Evolutionary conservation across 495 filamentous ascomycete species (phyloP).

Genomic region (Penicillium arizonense): DNA sequence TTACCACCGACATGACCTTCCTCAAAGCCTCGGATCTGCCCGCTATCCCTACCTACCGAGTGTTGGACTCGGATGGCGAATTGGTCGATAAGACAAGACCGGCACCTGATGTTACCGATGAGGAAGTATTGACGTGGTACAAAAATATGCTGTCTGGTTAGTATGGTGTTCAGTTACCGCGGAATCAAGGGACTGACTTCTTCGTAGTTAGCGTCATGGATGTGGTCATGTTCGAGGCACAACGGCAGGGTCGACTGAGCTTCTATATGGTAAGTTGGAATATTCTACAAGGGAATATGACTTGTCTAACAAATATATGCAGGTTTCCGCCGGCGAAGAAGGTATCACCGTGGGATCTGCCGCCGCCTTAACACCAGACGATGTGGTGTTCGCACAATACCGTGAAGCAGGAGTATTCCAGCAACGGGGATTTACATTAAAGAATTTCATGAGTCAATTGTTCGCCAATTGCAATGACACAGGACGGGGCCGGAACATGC

Average conservation of each 20-base stretch:
- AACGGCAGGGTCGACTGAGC: slow-evolving; percentile 75
- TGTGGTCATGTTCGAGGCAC: slow-evolving; percentile 88
- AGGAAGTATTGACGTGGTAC: slow-evolving; percentile 65
- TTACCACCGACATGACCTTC: slow-evolving; percentile 77
- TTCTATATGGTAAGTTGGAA: slow-evolving; percentile 83
- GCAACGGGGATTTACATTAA: slow-evolving; percentile 82
- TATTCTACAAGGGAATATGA: not conserved
- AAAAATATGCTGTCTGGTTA: slow-evolving; percentile 64
- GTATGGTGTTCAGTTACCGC: slow-evolving; percentile 6
- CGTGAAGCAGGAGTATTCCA: slow-evolving; percentile 88
- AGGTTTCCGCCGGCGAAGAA: slow-evolving; percentile 92
- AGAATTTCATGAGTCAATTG: slow-evolving; percentile 91
- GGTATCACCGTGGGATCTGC: slow-evolving; percentile 87
- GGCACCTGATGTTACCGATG: slow-evolving; percentile 62
- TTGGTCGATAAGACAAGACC: slow-evolving; percentile 68
- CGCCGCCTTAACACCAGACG: slow-evolving; percentile 73
- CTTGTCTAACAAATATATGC: not conserved
- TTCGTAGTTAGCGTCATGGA: slow-evolving; percentile 82
- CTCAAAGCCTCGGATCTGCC: slow-evolving; percentile 61
- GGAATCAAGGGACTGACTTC: slow-evolving; percentile 9
- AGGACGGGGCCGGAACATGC: slow-evolving; percentile 92
- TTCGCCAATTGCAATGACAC: slow-evolving; percentile 85
- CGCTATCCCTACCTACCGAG: slow-evolving; percentile 82
- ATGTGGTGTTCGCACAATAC: slow-evolving; percentile 94
- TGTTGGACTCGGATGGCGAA: slow-evolving; percentile 78